phyloP scores from a whole-genome alignment of 345 rosid genomes.

The Aquilaria yunnanensis region DNA sequence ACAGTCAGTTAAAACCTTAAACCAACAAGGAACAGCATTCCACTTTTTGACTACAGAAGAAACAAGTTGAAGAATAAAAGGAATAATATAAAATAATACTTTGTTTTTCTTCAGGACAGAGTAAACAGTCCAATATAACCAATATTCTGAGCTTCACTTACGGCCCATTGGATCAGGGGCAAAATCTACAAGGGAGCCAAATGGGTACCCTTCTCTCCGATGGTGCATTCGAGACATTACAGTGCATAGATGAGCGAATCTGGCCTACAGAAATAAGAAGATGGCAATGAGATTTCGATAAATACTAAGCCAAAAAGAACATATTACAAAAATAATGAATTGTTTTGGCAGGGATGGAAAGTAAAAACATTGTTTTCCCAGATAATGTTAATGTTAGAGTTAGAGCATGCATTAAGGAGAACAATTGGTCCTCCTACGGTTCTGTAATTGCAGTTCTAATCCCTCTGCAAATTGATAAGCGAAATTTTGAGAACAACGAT shows the following conservation, averaged over 20 bases:
- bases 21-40: too few relatives aligned
- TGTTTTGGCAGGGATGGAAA: too few relatives aligned
- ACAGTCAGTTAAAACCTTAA: too few relatives aligned
- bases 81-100: not conserved
- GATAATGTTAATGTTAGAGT: not conserved
- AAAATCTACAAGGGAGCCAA: conserved; percentile 94
- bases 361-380: too few relatives aligned
- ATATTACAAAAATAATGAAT: not conserved
- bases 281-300: conserved; percentile 5
- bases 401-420: too few relatives aligned
- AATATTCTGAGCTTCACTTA: conserved; percentile 33
- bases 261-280: conserved; percentile 49
- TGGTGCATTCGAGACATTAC: conserved; percentile 98
- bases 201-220: conserved; percentile 93
- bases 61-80: not conserved
- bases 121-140: not conserved
- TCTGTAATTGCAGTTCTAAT: too few relatives aligned
- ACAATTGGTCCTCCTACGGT: too few relatives aligned
- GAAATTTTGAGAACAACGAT: too few relatives aligned
- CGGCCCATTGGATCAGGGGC: conserved; percentile 92
- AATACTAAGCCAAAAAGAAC: not conserved
- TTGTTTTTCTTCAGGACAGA: not conserved
- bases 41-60: too few relatives aligned
- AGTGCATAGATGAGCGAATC: conserved; percentile 96
- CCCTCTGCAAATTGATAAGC: too few relatives aligned